Evolutionary conservation across 1,139 yeast species (phyloP), one percentile per base, ranked within the genome.

Genomic region (Blastobotrys apis): DNA sequence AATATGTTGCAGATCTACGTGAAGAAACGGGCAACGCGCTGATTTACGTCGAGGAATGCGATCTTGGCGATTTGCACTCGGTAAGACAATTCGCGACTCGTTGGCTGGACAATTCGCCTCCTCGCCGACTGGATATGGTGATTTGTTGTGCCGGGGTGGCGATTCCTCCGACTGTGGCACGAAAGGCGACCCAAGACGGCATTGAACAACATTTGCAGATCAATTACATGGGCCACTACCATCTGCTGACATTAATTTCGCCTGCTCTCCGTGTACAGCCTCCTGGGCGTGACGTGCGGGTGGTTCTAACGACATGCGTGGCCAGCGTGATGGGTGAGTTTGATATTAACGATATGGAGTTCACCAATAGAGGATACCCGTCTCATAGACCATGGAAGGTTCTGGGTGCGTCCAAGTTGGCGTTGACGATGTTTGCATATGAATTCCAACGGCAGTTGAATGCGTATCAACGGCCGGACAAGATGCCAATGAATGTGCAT

Each of bases 41-140:
- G 72, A 78, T 92, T 32, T 90, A 86, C 62, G 94, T 94, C 10
- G 98, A 92, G 59, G 77, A 81, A 53, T 87, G 95, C 63, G 94
- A 94, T 62, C 70, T 92, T 49, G 72, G 78, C 21, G 81, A 86
- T 45, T 69, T 92, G 49, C 71, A 81, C 60, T 80, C 90, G 5
- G 74, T 92, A n/a, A 73, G 98, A 54, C 80, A 81, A 61, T 92
- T 92, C 69, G 97, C 96, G 25, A 90, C 98, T 1, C 80, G 74
- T 52, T 92, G 97, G 97, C 72, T 92, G 48, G 95, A 92, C 63
- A 88, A 85, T 60, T 71, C 80, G 33, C 95, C 97, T 1, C 94
- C 97, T 5, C 73, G 98, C 55, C 67, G 98, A 47, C 69, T 92
- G 44, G 98, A 92, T 62, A 95, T 94, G 48, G 75, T 92, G 15